phyloP scores from a whole-genome alignment of 1,139 yeast species.

The Taphrina confusa region DNA sequence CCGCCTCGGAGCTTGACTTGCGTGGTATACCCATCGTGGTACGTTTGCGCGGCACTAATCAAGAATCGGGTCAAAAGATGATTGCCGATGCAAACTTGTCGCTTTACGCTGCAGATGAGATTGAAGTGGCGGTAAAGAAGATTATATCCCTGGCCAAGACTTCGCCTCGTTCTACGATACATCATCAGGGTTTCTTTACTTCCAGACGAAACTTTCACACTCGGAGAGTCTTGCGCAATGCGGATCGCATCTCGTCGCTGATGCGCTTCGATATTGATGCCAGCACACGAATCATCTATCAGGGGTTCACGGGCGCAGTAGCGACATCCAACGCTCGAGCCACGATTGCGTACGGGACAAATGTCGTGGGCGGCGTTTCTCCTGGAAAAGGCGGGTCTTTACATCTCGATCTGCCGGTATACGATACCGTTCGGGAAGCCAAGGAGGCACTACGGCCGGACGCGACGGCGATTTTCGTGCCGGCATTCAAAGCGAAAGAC shows the following conservation, averaged over 20 bases:
- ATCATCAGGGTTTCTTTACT: background rate
- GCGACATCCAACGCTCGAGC: constrained; percentile 97
- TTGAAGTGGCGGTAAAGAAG: constrained; percentile 13
- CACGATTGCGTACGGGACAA: constrained; percentile 80
- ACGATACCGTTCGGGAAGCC: constrained; percentile 19
- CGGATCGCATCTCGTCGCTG: background rate
- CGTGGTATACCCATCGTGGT: constrained; percentile 23
- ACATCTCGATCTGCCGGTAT: constrained; percentile 25
- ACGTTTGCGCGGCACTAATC: constrained; percentile 24
- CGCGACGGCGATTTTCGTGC: constrained; percentile 33
- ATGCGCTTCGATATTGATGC: constrained; percentile 1
- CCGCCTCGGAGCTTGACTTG: constrained; percentile 24
- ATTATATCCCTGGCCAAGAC: constrained; percentile 4
- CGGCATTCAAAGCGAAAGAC: constrained; percentile 26
- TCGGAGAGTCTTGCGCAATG: background rate
- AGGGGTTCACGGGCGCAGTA: constrained; percentile 89
- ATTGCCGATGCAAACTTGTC: constrained; percentile 17
- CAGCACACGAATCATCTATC: constrained; percentile 28
- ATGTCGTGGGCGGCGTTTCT: constrained; percentile 51
- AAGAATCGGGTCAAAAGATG: constrained; percentile 17
- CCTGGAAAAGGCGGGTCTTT: constrained; percentile 27
- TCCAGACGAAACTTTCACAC: background rate
- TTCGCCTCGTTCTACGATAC: background rate
- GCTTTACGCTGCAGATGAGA: constrained; percentile 10
- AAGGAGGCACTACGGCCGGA: constrained; percentile 9